Evolutionary conservation across 2,329 filamentous ascomycete species (phyloP), one percentile per base, ranked within the genome.

Genomic region (Blastomyces percursus): DNA sequence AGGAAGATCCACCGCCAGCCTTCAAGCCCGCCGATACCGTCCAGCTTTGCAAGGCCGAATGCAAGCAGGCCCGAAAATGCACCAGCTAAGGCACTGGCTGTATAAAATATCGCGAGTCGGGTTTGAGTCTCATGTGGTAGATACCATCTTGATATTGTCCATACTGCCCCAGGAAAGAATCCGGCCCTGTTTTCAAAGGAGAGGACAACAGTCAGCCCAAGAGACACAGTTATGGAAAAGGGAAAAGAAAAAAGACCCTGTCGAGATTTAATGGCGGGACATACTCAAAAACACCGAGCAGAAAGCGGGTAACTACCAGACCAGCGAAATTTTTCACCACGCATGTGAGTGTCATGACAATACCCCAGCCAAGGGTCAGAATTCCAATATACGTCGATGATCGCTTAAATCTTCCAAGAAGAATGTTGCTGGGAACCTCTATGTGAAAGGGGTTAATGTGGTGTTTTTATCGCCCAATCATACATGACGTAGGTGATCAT

Each of bases 21-120:
- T 24, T 35, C 52, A 40, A 57, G 40, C 9, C 60, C 60, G 30
- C 78, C 84, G 2, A 85, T 70, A 0, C 86, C 83, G 66, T 91
- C 83, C 89, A 96, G 92, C 70, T 94, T 90, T n/a, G 90, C 90
- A 66, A 96, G 95, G 0, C 87, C 92, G 1, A 86, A 87, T 0
- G 92, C 92, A 4, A 96, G 81, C 0, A 96, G 81, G 1, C 91
- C 91, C 52, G 90, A 91, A 69, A 96, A 96, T 0, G 91, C 91
- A 0, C 90, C 90, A 0, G 89, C 87, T 0, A 94, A 76, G 0
- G 90, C 89, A 0, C 90, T 90, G 0, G 89, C 88, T 0, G 88
- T 91, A 78, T 94, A 95, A 78, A 94, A 93, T 62, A 91, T 84
- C 16, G 90, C 88, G 65, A 88, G 85, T 44, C 90, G 84, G n/a